Conservation (phyloP, 2,329 filamentous ascomycete species). For the Neonectria magnoliae region DNA sequence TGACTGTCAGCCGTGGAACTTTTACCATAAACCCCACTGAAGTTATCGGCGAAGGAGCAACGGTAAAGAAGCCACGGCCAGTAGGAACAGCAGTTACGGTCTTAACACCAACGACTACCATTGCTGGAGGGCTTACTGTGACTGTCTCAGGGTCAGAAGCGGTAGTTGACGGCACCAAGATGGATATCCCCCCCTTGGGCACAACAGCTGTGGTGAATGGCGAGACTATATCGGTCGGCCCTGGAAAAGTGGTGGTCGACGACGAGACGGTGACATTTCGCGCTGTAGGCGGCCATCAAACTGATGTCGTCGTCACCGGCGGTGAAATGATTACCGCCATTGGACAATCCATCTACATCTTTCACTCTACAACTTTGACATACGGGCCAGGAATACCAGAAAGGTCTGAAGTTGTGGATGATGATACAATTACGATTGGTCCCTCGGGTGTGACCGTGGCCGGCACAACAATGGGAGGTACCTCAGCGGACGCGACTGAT, state of each 20-base stretch:
- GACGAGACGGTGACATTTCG: conserved; percentile 51
- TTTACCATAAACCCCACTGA: conserved; percentile 61
- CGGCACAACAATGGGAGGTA: conserved; percentile 56
- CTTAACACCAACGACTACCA: conserved; percentile 50
- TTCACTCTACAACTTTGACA: conserved; percentile 56
- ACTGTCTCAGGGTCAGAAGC: conserved; percentile 53
- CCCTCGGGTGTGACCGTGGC: conserved; percentile 55
- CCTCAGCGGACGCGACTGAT: conserved; percentile 45
- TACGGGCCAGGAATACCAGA: conserved; percentile 52
- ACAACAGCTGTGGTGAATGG: conserved; percentile 49
- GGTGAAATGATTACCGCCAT: conserved; percentile 59
- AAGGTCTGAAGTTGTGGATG: conserved; percentile 55
- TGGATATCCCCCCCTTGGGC: conserved; percentile 52
- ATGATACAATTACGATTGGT: conserved; percentile 62
- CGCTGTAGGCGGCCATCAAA: conserved; percentile 46
- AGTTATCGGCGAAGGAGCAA: conserved; percentile 57
- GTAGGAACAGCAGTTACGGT: conserved; percentile 43
- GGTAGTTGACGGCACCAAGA: conserved; percentile 54
- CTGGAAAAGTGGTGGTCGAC: conserved; percentile 49
- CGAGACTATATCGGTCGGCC: conserved; percentile 48
- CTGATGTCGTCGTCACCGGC: conserved; percentile 58
- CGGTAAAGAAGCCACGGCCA: conserved; percentile 54
- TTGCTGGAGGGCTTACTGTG: conserved; percentile 53
- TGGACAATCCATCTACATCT: conserved; percentile 53
- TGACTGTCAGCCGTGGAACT: conserved; percentile 52